phyloP scores from a whole-genome alignment of 371 early-diverging fungal genomes.

The Mortierella sp. region DNA sequence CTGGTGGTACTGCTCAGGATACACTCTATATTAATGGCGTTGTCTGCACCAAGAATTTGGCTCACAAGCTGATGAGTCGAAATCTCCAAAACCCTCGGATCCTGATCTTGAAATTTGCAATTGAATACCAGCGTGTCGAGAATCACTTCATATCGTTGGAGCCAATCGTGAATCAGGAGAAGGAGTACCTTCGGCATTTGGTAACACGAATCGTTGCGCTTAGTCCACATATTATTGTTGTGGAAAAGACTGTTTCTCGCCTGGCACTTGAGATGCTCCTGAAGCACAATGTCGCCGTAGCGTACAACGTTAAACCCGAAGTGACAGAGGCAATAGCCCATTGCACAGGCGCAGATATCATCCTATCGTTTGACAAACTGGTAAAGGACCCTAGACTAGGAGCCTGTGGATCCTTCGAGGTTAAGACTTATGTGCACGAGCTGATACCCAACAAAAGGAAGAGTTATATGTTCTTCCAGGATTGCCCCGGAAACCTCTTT shows the following conservation, averaged over 20 bases:
- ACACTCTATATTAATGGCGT: conserved; percentile 85
- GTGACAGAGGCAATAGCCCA: conserved; percentile 86
- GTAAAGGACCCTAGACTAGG: conserved; percentile 77
- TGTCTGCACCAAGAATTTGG: conserved; percentile 89
- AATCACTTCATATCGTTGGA: conserved; percentile 86
- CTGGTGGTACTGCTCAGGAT: conserved; percentile 85
- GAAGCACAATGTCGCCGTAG: conserved; percentile 81
- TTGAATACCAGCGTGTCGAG: conserved; percentile 89
- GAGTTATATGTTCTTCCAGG: conserved; percentile 88
- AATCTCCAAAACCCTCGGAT: conserved; percentile 79
- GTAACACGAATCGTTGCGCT: conserved; percentile 81
- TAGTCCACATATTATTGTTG: conserved; percentile 84
- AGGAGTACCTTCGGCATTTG: conserved; percentile 83
- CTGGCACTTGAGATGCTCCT: conserved; percentile 86
- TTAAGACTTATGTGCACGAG: conserved; percentile 83
- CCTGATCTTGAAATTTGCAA: conserved; percentile 85
- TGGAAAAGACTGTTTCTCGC: conserved; percentile 82
- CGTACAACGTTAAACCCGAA: conserved; percentile 84
- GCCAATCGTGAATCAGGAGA: conserved; percentile 86
- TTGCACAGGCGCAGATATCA: conserved; percentile 86
- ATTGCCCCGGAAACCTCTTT: conserved; percentile 83
- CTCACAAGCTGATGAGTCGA: conserved; percentile 89
- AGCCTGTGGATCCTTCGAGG: conserved; percentile 79
- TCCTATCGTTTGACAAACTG: conserved; percentile 84
- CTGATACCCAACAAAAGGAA: conserved; percentile 82